Evolutionary conservation across 441 rosid species (phyloP).

Genomic region (Erodium trifolium): DNA sequence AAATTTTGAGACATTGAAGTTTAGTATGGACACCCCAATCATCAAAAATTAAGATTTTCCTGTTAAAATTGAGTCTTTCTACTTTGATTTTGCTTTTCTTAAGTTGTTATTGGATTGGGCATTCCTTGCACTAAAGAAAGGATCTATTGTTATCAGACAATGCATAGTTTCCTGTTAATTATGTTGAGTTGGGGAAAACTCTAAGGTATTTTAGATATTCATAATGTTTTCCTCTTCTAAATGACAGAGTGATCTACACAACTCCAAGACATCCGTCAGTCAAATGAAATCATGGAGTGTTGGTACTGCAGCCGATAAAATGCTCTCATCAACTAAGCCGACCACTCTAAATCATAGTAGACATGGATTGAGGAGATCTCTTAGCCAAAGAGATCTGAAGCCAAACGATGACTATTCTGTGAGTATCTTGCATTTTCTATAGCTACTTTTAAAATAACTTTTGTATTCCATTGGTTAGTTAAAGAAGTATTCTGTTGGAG

Average conservation of each 20-base stretch:
- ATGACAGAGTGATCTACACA: constrained; percentile 73
- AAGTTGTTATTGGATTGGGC: constrained; percentile 3
- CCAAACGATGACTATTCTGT: constrained; percentile 78
- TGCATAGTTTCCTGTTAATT: background rate
- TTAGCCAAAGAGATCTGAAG: constrained; percentile 63
- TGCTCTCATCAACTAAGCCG: constrained; percentile 27
- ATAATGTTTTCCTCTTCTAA: constrained; percentile 14
- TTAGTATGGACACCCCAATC: background rate
- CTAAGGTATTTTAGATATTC: constrained; percentile 8
- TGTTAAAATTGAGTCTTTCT: too few species aligned
- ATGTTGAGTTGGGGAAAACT: background rate
- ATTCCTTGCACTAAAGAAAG: background rate
- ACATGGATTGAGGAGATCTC: constrained; percentile 55
- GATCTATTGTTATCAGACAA: background rate
- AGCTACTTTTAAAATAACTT: background rate
- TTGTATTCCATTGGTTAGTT: background rate
- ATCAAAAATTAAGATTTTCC: too few species aligned
- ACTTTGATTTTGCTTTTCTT: background rate
- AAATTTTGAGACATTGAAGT: background rate
- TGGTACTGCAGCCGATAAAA: constrained; percentile 31
- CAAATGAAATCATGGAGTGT: constrained; percentile 32
- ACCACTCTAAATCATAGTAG: constrained; percentile 33
- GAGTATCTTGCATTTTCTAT: constrained; percentile 29
- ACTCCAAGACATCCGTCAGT: constrained; percentile 33
- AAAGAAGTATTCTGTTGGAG: background rate